Conservation (phyloP, 208 protist genomes). For the Leishmania mexicana region DNA sequence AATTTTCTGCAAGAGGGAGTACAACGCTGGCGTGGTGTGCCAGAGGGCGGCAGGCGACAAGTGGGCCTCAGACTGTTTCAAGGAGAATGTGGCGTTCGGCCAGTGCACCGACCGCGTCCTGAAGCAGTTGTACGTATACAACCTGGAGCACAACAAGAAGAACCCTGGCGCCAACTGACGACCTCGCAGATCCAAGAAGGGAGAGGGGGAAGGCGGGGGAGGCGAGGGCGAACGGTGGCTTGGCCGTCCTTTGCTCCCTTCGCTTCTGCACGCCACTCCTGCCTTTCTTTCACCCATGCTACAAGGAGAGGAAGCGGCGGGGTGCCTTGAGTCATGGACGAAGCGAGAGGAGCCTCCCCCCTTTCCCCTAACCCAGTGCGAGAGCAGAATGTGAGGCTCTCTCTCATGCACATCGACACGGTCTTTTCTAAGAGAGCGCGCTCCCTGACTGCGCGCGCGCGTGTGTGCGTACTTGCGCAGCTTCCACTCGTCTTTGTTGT, state of each 20-base stretch:
- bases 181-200: neutral
- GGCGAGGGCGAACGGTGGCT: neutral
- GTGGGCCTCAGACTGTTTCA: slow-evolving; percentile 87
- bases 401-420: neutral
- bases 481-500: neutral
- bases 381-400: neutral
- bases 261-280: neutral
- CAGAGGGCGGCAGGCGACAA: slow-evolving; percentile 64
- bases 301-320: neutral
- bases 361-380: neutral
- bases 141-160: slow-evolving; percentile 79
- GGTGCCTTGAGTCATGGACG: neutral
- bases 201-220: neutral
- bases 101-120: slow-evolving; percentile 81
- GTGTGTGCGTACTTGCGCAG: neutral
- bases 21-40: slow-evolving; percentile 73
- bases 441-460: neutral
- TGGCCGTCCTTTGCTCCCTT: neutral
- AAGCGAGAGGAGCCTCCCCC: too few relatives aligned
- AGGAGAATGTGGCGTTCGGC: slow-evolving; percentile 84
- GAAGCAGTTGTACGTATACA: slow-evolving; percentile 88
- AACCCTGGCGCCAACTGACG: slow-evolving; percentile 71
- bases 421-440: neutral
- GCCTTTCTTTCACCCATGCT: neutral
- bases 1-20: slow-evolving; percentile 79